Evolutionary conservation across 108 stramenopile species (phyloP).

Genomic region (Discostella pseudostelligera): DNA sequence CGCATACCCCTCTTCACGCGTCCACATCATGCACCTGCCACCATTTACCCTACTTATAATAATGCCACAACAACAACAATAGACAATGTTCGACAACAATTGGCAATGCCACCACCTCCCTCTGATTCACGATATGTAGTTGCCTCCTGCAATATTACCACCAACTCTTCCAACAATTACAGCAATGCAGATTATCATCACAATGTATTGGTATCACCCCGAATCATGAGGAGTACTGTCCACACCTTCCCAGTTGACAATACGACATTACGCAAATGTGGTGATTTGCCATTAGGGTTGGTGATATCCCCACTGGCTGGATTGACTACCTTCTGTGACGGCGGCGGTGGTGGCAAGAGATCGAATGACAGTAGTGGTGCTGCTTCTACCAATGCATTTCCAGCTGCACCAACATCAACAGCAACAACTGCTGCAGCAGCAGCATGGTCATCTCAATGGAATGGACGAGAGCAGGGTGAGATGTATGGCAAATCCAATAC

Average conservation of each 20-base stretch:
- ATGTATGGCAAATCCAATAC: conserved; percentile 19
- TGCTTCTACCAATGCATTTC: conserved; percentile 1
- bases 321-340: conserved; percentile 31
- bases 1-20: conserved; percentile 58
- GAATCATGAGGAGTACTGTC: conserved; percentile 56
- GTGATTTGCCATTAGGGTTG: conserved; percentile 60
- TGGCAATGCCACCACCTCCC: conserved; percentile 41
- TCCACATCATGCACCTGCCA: conserved; percentile 50
- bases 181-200: background rate
- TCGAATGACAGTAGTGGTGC: background rate
- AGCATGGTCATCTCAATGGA: conserved; percentile 5
- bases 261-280: conserved; percentile 43
- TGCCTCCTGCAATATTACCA: conserved; percentile 49
- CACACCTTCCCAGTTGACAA: conserved; percentile 60
- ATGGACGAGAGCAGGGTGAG: conserved; percentile 41
- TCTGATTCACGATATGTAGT: conserved; percentile 59
- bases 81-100: background rate
- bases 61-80: conserved; percentile 16
- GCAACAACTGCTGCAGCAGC: background rate
- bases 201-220: conserved; percentile 50
- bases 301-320: conserved; percentile 60
- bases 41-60: conserved; percentile 30
- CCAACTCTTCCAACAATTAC: too few relatives aligned
- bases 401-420: conserved; percentile 2
- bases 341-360: background rate